Base-by-base conservation (phyloP, 2,329 filamentous ascomycete species). In the Hypoxylon sp. region DNA sequence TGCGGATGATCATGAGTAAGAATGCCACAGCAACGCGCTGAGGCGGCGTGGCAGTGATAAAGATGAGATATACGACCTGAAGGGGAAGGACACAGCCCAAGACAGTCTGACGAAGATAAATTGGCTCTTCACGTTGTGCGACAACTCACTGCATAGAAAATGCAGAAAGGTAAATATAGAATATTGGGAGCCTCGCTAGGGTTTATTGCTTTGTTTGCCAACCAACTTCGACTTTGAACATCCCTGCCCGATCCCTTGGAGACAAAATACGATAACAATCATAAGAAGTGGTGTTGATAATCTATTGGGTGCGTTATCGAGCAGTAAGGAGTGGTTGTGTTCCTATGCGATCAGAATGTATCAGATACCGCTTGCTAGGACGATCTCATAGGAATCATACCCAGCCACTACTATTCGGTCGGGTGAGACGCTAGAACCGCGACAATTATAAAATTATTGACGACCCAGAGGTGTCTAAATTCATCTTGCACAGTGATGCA, bases 1-100 rank as follows among this genome's bases (percentile, higher is more conserved):
- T 32, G 45, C 21, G 43, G 46, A 45, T 53, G 23, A 48, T 51
- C 41, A 46, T 34, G 38, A 14, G 21, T 56, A 32, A 17, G 28
- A 49, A 32, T 34, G 36, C 2, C 52, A 60, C 32, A 57, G 23
- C 28, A 36, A 34, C 30, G 21, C 28, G 2, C 21, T 23, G 41
- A 53, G 45, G 46, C 63, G 46, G 21, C 41, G 58, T 61, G 32
- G 46, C 52, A 19, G 51, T 32, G 38, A 36, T 41, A 46, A 46
- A 17, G 32, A 38, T 17, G 38, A 30, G 19, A 17, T 17, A 55
- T 55, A n/a, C 17, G 14, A 36, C 10, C 19, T 11, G 14, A 43
- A 43, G 2, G 17, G 38, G 38, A 21, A 19, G 38, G 17, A 43
- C 38, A 43, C 17, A 21, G 19, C 21, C 23, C 45, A 50, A 50